Percentiles rank a stretch among this genome's conserved stretches.
Evolutionary conservation across 306 rosid species (phyloP).

Genomic region (Casuarina cunninghamiana): DNA sequence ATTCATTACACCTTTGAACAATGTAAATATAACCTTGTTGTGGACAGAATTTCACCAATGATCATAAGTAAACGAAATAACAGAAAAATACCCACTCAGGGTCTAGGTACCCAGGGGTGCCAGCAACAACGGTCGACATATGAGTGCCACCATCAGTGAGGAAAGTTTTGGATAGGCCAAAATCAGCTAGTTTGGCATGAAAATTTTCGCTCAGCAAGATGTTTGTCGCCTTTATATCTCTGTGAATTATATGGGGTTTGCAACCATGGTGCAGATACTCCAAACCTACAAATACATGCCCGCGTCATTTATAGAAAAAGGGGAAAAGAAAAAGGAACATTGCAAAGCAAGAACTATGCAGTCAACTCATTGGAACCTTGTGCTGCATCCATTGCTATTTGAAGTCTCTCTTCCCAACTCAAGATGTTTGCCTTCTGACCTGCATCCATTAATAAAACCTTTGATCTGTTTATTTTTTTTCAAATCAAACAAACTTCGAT

Average conservation of each 20-base stretch:
- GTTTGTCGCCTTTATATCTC: constrained; percentile 40
- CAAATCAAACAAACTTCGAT: neutral
- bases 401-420: constrained; percentile 24
- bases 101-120: constrained; percentile 40
- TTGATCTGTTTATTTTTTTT: neutral
- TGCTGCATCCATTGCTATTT: constrained; percentile 17
- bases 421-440: neutral
- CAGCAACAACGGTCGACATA: constrained; percentile 28
- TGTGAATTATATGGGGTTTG: constrained; percentile 37
- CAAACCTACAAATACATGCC: constrained; percentile 29
- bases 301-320: neutral
- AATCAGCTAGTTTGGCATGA: constrained; percentile 43
- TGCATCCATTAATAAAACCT: neutral
- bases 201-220: constrained; percentile 39
- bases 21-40: no score
- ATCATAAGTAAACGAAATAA: neutral
- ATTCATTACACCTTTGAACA: no score
- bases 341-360: neutral
- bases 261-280: constrained; percentile 50
- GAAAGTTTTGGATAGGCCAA: constrained; percentile 39
- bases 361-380: neutral
- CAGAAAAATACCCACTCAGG: constrained; percentile 24
- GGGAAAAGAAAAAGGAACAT: neutral
- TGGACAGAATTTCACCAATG: no score
- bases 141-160: constrained; percentile 25